Evolutionary conservation across 352 stramenopile species (phyloP).

Genomic region (Pythium dissotocum): DNA sequence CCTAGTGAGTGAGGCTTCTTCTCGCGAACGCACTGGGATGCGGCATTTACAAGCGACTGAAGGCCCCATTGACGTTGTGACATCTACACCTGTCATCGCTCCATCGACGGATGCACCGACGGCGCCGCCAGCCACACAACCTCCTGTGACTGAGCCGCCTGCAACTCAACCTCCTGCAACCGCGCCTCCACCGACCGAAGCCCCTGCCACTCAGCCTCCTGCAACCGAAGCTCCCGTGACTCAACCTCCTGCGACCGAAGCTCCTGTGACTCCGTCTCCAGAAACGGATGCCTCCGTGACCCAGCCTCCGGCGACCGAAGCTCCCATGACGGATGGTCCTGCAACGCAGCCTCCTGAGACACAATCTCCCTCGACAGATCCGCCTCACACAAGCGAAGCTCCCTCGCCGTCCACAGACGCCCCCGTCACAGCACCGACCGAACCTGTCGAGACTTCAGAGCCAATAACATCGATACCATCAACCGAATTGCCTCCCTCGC

Average conservation of each 20-base stretch:
- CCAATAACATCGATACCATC: not conserved
- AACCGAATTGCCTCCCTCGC: not conserved
- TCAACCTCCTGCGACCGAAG: not conserved
- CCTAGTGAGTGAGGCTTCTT: not conserved
- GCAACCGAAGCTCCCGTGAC: not conserved
- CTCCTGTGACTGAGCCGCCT: not conserved
- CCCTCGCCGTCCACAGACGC: not conserved
- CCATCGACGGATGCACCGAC: not conserved
- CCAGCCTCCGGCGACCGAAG: not conserved
- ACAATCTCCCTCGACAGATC: not conserved
- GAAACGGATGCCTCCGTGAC: not conserved
- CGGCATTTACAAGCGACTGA: not conserved
- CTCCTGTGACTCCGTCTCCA: not conserved
- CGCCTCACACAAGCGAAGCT: not conserved
- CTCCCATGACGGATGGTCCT: not conserved
- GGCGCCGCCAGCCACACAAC: not conserved
- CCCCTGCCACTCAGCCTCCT: not conserved
- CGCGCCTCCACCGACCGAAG: not conserved
- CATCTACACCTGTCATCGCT: not conserved
- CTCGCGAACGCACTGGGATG: not conserved
- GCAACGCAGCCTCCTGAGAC: not conserved
- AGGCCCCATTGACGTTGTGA: not conserved
- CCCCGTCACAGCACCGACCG: not conserved
- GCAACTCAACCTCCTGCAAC: not conserved
- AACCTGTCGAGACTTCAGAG: not conserved